Base-by-base conservation (phyloP, 257 asterid genomes). In the Petrea volubilis region DNA sequence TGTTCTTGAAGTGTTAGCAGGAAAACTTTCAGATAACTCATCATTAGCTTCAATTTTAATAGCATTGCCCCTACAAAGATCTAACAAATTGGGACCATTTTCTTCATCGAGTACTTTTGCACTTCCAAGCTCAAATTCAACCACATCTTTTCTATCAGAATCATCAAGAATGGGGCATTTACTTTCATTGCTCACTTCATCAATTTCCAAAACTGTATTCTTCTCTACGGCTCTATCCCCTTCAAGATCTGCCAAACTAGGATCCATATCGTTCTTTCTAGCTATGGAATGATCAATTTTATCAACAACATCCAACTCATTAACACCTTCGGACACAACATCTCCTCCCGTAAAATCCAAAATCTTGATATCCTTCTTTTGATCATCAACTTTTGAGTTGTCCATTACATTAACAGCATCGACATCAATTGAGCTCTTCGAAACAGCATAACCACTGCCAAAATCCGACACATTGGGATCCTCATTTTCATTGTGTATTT, bases 21-120 rank as follows among this genome's bases (percentile, higher is more conserved):
- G 52, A 27, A 17, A 68, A 52, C 56, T 47, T 38, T 68, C n/a
- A n/a, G n/a, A n/a, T n/a, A 72, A 31, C 51, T 74, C 81, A 18
- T 57, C 71, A 59, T 64, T 57, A 43, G 18, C 72, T 67, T 71
- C 70, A 29, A 57, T 9, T 7, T 74, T 20, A 47, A 36, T 41
- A 49, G 66, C 72, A 12, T 68, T 70, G 27, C n/a, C n/a, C n/a
- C n/a, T n/a, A n/a, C n/a, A n/a, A n/a, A n/a, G n/a, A n/a, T n/a
- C n/a, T n/a, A n/a, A n/a, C n/a, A n/a, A n/a, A n/a, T n/a, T n/a
- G n/a, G n/a, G n/a, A n/a, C n/a, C 7, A 7, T 31, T 31, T 31
- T 41, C 23, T 20, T 27, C 47, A 5, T 28, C 34, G 7, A 3
- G 51, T 14, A 38, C 13, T 38, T 68, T 43, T n/a, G 73, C 36